Conservation (phyloP, 2,329 filamentous ascomycete species). For the Penicillium sp. region DNA sequence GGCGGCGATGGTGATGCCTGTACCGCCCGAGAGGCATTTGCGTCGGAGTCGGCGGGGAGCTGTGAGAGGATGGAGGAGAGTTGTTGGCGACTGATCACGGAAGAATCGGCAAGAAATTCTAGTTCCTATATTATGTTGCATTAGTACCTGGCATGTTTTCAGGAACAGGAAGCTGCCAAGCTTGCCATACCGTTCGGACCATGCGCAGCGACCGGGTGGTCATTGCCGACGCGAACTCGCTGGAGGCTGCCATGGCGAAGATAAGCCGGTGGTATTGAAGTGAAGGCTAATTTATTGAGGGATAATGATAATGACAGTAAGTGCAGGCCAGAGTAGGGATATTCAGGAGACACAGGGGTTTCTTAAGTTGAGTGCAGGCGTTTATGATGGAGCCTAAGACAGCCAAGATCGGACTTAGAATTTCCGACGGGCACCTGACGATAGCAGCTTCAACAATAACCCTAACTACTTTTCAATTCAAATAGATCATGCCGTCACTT, state of each 20-base stretch:
- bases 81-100: constrained; percentile 69
- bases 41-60: constrained; percentile 57
- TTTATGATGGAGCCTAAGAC: constrained; percentile 3
- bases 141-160: constrained; percentile 6
- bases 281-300: neutral
- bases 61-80: constrained; percentile 71
- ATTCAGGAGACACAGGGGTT: neutral
- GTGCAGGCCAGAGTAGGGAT: neutral
- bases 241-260: constrained; percentile 35
- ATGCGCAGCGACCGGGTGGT: constrained; percentile 80
- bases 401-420: too few relatives aligned
- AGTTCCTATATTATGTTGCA: constrained; percentile 63
- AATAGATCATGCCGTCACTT: too few relatives aligned
- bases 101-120: constrained; percentile 79
- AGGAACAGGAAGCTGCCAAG: constrained; percentile 6
- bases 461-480: neutral
- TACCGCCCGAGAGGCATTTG: constrained; percentile 15
- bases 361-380: neutral
- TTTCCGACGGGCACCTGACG: too few relatives aligned
- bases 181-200: constrained; percentile 72
- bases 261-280: neutral
- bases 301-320: neutral
- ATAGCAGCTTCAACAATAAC: neutral
- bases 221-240: constrained; percentile 50
- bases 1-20: constrained; percentile 21